Conservation (phyloP, 106 monocot species). For the Dendrobium nobile region DNA sequence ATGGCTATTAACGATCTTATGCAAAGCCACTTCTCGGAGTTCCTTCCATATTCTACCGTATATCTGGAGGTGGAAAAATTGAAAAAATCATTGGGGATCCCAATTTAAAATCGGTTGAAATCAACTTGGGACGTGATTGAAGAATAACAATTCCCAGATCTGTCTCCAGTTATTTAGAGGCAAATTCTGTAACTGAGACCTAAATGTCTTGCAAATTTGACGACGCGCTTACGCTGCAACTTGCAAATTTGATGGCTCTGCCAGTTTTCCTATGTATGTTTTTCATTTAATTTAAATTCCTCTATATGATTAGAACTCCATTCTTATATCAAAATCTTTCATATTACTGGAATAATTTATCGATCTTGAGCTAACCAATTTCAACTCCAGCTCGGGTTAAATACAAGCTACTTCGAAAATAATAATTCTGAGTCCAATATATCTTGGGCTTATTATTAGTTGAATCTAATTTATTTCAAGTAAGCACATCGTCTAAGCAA, state of each 20-base stretch:
- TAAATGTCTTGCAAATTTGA: background rate
- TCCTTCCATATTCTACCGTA: constrained; percentile 80
- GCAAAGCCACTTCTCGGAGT: constrained; percentile 88
- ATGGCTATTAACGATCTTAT: constrained; percentile 82
- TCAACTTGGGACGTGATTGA: background rate
- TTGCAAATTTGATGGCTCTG: background rate
- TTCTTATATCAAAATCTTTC: background rate
- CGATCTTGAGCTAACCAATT: background rate
- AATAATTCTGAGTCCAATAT: too few species aligned
- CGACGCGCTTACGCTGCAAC: background rate
- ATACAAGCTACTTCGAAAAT: background rate
- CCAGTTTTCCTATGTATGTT: background rate
- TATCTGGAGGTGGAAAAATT: constrained; percentile 92
- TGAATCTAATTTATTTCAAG: too few species aligned
- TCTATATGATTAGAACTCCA: background rate
- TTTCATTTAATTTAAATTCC: background rate
- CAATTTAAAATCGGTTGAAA: constrained; percentile 27
- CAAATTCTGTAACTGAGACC: background rate
- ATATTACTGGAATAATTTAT: background rate
- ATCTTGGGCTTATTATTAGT: too few species aligned
- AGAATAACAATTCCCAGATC: background rate
- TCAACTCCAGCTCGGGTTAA: too few species aligned
- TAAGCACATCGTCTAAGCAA: too few species aligned
- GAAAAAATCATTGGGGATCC: constrained; percentile 55
- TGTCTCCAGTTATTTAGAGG: background rate